Percentiles rank a stretch among this genome's conserved stretches.
phyloP scores from a whole-genome alignment of 192 early-diverging fungal genomes.

The Endogone sp. region DNA sequence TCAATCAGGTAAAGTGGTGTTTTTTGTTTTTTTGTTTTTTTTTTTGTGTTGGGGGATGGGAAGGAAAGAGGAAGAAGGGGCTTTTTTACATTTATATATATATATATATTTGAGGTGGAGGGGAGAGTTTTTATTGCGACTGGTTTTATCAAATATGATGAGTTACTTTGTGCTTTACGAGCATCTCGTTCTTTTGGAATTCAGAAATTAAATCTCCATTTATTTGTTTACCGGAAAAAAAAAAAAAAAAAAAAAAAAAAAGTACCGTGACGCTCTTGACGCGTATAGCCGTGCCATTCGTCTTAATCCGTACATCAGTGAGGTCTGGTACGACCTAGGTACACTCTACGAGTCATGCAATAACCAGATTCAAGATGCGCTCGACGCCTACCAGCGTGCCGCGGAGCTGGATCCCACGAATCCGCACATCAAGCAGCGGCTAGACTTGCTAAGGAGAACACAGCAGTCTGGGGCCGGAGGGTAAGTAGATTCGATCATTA shows the following conservation, averaged over 20 bases:
- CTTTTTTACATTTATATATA: too few species aligned
- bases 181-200: slow-evolving; percentile 10
- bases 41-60: neutral
- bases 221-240: neutral
- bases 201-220: neutral
- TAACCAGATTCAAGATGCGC: slow-evolving; percentile 95
- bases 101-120: too few species aligned
- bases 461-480: neutral
- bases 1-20: slow-evolving; percentile 84
- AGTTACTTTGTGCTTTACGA: too few species aligned
- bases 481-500: too few species aligned
- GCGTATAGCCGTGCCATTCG: slow-evolving; percentile 96
- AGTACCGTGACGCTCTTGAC: slow-evolving; percentile 94
- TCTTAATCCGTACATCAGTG: slow-evolving; percentile 89
- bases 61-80: too few species aligned
- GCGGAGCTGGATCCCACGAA: slow-evolving; percentile 92
- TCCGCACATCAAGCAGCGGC: slow-evolving; percentile 78
- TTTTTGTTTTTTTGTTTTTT: too few species aligned
- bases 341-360: slow-evolving; percentile 98
- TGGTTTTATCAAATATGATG: too few species aligned
- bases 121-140: too few species aligned
- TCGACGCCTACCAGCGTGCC: slow-evolving; percentile 95
- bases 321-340: slow-evolving; percentile 98
- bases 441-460: slow-evolving; percentile 25
- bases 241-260: too few species aligned